Evolutionary conservation across 2,329 filamentous ascomycete genomes (phyloP).

Genomic region (Tolypocladium tundrense): DNA sequence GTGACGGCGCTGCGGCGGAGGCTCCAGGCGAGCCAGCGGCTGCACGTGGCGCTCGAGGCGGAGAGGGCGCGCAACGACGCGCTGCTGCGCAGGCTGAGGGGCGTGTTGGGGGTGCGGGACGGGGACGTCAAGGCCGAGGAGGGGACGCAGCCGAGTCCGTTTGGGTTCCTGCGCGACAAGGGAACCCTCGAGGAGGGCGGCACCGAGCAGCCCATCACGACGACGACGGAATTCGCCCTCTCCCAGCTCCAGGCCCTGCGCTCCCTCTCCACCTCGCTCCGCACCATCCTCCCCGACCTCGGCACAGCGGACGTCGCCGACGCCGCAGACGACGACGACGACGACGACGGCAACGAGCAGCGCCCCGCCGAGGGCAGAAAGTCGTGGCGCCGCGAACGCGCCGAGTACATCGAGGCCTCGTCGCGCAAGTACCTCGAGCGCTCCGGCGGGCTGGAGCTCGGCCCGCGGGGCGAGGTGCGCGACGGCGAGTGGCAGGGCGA

Average conservation of each 20-base stretch:
- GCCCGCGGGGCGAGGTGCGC: constrained; percentile 47
- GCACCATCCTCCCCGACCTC: constrained; percentile 57
- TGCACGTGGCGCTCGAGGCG: constrained; percentile 58
- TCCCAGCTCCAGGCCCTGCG: constrained; percentile 76
- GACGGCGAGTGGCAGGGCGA: constrained; percentile 55
- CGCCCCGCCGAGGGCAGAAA: constrained; percentile 21
- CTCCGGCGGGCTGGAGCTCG: constrained; percentile 56
- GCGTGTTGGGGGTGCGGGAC: constrained; percentile 22
- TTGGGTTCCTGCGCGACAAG: constrained; percentile 49
- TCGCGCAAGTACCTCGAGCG: constrained; percentile 67
- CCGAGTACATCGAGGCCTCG: constrained; percentile 75
- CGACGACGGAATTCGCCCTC: constrained; percentile 67
- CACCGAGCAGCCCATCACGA: constrained; percentile 48
- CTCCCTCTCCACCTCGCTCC: constrained; percentile 49
- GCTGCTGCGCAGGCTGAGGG: constrained; percentile 54
- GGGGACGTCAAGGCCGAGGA: constrained; percentile 7
- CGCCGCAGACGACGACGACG: constrained; percentile 15
- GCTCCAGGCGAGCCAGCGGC: constrained; percentile 66
- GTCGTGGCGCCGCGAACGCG: constrained; percentile 59
- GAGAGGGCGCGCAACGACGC: constrained; percentile 65
- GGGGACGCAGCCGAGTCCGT: constrained; percentile 14
- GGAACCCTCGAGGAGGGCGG: constrained; percentile 40
- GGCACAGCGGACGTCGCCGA: constrained; percentile 14
- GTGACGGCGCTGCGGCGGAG: constrained; percentile 64
- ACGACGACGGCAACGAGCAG: constrained; percentile 16